A percentile compares a stretch with the other conserved stretches of the same genome.
phyloP scores from a whole-genome alignment of 2,329 filamentous ascomycete genomes.

The Kalmusia sp. region DNA sequence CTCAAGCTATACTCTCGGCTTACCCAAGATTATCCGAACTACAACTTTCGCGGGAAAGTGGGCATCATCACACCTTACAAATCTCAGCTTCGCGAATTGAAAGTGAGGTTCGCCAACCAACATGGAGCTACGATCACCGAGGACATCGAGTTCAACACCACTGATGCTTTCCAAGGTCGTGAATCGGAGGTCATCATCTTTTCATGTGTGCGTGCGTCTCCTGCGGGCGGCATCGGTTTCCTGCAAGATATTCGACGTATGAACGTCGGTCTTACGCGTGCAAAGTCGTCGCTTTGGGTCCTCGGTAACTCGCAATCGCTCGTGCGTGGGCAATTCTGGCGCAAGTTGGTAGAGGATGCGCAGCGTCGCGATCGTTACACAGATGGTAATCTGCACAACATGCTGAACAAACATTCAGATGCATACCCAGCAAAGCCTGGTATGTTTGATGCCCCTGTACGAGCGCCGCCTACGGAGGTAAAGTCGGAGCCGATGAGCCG shows the following conservation, averaged over 20 bases:
- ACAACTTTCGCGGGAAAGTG: slow-evolving; percentile 81
- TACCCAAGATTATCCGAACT: slow-evolving; percentile 70
- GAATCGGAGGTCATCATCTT: slow-evolving; percentile 99
- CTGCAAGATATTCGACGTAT: slow-evolving; percentile 97
- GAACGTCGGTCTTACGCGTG: slow-evolving; percentile 97
- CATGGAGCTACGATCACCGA: slow-evolving; percentile 80
- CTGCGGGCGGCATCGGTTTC: slow-evolving; percentile 97
- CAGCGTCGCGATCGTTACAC: slow-evolving; percentile 78
- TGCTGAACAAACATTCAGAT: slow-evolving; percentile 62
- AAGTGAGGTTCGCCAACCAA: slow-evolving; percentile 71
- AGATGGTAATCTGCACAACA: slow-evolving; percentile 64
- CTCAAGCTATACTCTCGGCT: slow-evolving; percentile 85
- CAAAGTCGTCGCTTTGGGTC: slow-evolving; percentile 96
- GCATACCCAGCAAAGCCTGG: slow-evolving; percentile 39
- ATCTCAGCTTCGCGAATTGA: slow-evolving; percentile 83
- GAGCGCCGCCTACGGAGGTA: slow-evolving; percentile 24
- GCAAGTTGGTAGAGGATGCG: slow-evolving; percentile 82
- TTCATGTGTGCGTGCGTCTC: slow-evolving; percentile 92
- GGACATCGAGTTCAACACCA: slow-evolving; percentile 96
- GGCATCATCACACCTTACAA: slow-evolving; percentile 99
- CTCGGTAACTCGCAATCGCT: slow-evolving; percentile 90
- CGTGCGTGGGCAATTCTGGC: slow-evolving; percentile 89
- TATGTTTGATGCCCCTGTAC: slow-evolving; percentile 31
- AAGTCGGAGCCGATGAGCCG: slow-evolving; percentile 33
- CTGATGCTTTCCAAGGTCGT: slow-evolving; percentile 95